A percentile compares a stretch with the other conserved stretches of the same genome.
Conservation (phyloP, 208 protist genomes). For the Wallacemonas sp. region DNA sequence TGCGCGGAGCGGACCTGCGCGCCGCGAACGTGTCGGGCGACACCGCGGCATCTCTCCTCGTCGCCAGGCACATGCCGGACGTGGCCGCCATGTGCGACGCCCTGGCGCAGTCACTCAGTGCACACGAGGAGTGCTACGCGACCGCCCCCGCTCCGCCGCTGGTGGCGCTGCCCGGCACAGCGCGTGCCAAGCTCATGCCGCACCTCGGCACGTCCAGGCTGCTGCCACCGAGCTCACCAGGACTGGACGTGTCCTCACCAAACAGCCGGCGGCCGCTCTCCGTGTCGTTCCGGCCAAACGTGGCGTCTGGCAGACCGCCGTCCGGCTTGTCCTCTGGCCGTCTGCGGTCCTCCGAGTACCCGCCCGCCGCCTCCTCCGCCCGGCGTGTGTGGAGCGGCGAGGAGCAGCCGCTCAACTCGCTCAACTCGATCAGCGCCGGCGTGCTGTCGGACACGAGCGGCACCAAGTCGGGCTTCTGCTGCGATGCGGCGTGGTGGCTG, state of each 20-base stretch:
- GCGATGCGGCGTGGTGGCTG: slow-evolving; percentile 18
- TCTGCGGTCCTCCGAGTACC: slow-evolving; percentile 8
- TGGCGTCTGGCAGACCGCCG: neutral
- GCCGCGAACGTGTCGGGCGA: slow-evolving; percentile 25
- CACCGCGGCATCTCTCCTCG: slow-evolving; percentile 38
- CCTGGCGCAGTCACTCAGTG: slow-evolving; percentile 18
- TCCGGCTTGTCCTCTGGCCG: slow-evolving; percentile 7
- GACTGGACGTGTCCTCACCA: neutral
- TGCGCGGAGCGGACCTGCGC: slow-evolving; percentile 43
- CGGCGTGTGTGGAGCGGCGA: neutral
- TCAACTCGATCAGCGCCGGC: neutral
- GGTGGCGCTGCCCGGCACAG: neutral
- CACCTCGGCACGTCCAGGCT: slow-evolving; percentile 8
- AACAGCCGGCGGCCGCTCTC: neutral
- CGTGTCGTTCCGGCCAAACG: neutral
- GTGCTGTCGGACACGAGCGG: neutral
- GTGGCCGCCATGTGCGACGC: slow-evolving; percentile 16
- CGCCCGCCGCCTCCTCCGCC: slow-evolving; percentile 1
- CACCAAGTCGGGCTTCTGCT: slow-evolving; percentile 1
- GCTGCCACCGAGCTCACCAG: neutral
- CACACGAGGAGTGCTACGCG: slow-evolving; percentile 5
- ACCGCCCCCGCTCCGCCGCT: neutral
- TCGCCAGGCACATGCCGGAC: slow-evolving; percentile 15
- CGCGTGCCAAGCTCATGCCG: neutral
- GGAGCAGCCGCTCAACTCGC: neutral